Evolutionary conservation across 345 rosid genomes (phyloP), one percentile per base, ranked within the genome.

Genomic region (Arabidopsis thaliana): DNA sequence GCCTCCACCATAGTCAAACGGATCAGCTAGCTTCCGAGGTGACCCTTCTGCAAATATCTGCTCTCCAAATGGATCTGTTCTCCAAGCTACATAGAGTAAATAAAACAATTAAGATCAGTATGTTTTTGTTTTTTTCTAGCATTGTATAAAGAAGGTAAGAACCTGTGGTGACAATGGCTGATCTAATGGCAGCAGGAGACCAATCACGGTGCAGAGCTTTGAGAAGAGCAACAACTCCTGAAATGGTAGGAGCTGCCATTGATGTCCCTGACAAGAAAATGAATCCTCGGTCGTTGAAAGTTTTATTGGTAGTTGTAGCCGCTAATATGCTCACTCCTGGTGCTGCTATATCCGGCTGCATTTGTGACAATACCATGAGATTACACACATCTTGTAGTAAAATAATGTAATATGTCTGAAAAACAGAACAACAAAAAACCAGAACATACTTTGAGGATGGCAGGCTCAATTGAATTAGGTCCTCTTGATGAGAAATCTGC

Each of bases 1-100:
- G 6, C 91, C 94, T 7, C 89, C 83, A 6, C 97, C 97, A 14
- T 46, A 78, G 48, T 84, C 85, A 1, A 87, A 87, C 13, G 86
- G 44, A 52, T 86, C 82, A 6, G 92, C 87, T n/a, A 81, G 86
- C 45, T 79, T 62, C 6, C 45, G 25, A 13, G 73, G 60, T 14
- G 78, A 78, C 8, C 67, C 85, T 28, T 88, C 83, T 50, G 89
- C 93, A 24, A 74, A 13, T 28, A 85, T 85, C 34, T 22, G 75
- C 41, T 84, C 24, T 73, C 80, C 58, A 63, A 65, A 71, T 32
- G 83, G 83, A 69, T 83, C 75, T 13, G 75, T 80, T 53, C 68
- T 83, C 83, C 75, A 70, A 62, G 76, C 83, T 83, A 65, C 48
- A 65, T 41, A 79, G 58, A 73, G 22, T 37, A 32, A 59, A 73